Conservation (phyloP, 225 moss, liverwort and hornwort species). For the Bryum argenteum region DNA sequence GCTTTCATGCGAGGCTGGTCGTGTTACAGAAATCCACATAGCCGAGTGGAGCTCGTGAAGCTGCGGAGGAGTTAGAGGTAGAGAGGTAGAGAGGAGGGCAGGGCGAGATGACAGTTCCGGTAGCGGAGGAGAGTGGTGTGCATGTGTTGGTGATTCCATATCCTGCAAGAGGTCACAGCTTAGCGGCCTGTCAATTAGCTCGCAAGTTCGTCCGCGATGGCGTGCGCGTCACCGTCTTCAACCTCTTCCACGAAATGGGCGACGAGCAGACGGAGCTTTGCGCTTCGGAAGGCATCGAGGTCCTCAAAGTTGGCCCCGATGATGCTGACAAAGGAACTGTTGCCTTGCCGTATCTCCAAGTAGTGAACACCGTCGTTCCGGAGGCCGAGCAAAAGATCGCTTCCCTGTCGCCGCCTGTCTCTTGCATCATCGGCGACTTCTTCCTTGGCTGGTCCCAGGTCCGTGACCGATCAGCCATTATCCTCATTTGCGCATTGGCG, state of each 20-base stretch:
- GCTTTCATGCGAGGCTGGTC: too few relatives aligned
- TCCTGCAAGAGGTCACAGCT: slow-evolving; percentile 35
- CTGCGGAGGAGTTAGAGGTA: too few relatives aligned
- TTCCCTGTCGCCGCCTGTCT: not conserved
- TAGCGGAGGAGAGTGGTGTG: not conserved
- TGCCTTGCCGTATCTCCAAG: slow-evolving; percentile 14
- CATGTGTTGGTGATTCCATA: slow-evolving; percentile 39
- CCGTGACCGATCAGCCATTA: too few relatives aligned
- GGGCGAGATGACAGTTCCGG: not conserved
- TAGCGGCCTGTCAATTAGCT: slow-evolving; percentile 28
- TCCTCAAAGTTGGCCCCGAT: slow-evolving; percentile 21
- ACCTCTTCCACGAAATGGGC: slow-evolving; percentile 32
- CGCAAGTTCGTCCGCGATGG: slow-evolving; percentile 29
- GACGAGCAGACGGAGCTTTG: slow-evolving; percentile 21
- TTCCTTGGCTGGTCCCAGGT: slow-evolving; percentile 53
- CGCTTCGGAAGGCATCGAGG: not conserved
- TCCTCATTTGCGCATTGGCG: too few relatives aligned
- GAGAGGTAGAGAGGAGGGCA: not conserved
- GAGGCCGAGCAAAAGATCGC: slow-evolving; percentile 25
- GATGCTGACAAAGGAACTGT: not conserved
- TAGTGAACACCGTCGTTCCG: slow-evolving; percentile 32
- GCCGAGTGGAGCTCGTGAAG: too few relatives aligned
- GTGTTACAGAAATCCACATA: too few relatives aligned
- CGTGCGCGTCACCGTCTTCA: slow-evolving; percentile 34
- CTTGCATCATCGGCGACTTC: slow-evolving; percentile 42